These are phyloP conservation scores for Trametes gibbosa DNA, from an alignment of 768 basidiomycete genomes.

Conservation along the genomic window DNA sequence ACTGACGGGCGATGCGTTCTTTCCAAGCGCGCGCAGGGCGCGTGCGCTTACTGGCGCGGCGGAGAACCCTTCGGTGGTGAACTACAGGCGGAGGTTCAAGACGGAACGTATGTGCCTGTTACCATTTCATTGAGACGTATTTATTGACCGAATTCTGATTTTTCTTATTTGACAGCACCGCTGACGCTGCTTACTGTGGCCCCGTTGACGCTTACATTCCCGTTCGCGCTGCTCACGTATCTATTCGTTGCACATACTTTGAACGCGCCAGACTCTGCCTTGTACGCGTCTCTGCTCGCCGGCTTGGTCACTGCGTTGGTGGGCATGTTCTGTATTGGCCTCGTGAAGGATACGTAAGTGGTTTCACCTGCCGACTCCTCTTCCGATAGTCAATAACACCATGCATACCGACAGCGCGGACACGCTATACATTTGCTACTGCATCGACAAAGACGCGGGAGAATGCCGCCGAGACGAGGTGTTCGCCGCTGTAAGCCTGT, in stretches of 20 bases:
- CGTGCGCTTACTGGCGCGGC: slow-evolving; percentile 55
- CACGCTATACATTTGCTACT: slow-evolving; percentile 64
- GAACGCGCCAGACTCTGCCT: slow-evolving; percentile 63
- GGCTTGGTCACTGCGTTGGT: slow-evolving; percentile 80
- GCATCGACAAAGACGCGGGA: slow-evolving; percentile 58
- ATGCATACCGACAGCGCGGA: slow-evolving; percentile 44
- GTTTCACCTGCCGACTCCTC: neutral
- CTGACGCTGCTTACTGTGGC: slow-evolving; percentile 74
- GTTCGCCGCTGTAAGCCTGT: slow-evolving; percentile 48
- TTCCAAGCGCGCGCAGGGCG: slow-evolving; percentile 51
- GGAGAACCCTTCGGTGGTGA: slow-evolving; percentile 42
- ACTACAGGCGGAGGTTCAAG: slow-evolving; percentile 47
- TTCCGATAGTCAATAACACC: neutral
- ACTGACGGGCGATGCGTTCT: slow-evolving; percentile 52
- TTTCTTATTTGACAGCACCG: slow-evolving; percentile 40
- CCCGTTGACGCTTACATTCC: slow-evolving; percentile 76
- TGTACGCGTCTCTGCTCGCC: slow-evolving; percentile 72
- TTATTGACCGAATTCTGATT: neutral
- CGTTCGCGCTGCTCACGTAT: slow-evolving; percentile 80
- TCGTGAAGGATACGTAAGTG: slow-evolving; percentile 72
- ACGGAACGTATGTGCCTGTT: slow-evolving; percentile 50
- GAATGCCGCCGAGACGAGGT: slow-evolving; percentile 51
- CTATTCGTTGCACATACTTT: slow-evolving; percentile 86
- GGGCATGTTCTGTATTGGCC: slow-evolving; percentile 77
- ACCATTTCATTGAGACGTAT: neutral